Base-by-base conservation (phyloP, 768 basidiomycete genomes). In the Leccinum broughii region DNA sequence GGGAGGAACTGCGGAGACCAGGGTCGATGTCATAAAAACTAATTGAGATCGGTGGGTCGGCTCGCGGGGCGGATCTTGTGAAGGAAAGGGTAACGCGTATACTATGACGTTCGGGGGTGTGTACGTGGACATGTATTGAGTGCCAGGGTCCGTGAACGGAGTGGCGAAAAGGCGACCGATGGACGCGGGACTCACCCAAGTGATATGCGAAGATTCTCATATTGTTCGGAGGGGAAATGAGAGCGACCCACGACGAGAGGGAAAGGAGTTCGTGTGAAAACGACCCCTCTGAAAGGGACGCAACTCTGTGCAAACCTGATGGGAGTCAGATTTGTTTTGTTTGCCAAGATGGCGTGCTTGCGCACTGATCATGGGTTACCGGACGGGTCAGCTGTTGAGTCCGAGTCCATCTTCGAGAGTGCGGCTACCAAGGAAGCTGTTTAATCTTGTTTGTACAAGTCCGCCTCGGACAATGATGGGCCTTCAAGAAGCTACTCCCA, bases 1-100 rank as follows among this genome's bases (percentile, higher is more conserved):
- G 63, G 60, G 61, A 66, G 46, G 56, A 52, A 60, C 64, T 64
- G 64, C 67, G 68, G 69, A 68, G 64, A 58, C 30, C 41, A 41
- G 50, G n/a, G 59, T 50, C 22, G 39, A 51, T 50, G 54, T 46
- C 37, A 62, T 62, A 52, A 56, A 58, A 39, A 41, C 46, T 24
- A 62, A 64, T 61, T 52, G 39, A 59, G 59, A 69, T 67, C 65
- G 57, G 58, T 54, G 22, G 20, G 44, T 52, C 37, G 51, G 52
- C 41, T 56, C 51, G 60, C 56, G 39, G 61, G 44, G 55, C 65
- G 70, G 69, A 70, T 72, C 70, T 61, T 70, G 70, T 65, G 68
- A 59, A 66, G 59, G 53, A 59, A 66, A 6, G 44, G 60, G 54
- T 28, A 69, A 66, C 51, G 50, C 54, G 34, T 41, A 57, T 60